A percentile compares a stretch with the other conserved stretches of the same genome.
Evolutionary conservation across 495 filamentous ascomycete species (phyloP).

Genomic region (Talaromyces nanjingensis): DNA sequence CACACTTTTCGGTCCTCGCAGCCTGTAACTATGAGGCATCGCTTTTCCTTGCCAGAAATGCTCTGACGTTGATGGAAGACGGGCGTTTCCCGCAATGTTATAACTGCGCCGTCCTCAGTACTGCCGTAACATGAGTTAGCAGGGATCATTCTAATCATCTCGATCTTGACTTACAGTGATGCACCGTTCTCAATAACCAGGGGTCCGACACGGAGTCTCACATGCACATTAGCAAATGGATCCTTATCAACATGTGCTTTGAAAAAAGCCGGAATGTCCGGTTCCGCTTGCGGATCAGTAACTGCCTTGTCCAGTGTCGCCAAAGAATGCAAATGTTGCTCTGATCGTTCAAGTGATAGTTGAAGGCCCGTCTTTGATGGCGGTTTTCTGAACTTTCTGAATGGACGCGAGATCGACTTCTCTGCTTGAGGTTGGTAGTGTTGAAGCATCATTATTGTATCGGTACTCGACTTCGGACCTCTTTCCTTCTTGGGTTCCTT

Average conservation of each 20-base stretch:
- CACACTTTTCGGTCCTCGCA: constrained; percentile 8
- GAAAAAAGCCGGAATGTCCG: constrained; percentile 28
- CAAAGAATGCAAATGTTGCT: neutral
- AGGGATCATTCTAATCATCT: neutral
- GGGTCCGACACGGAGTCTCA: constrained; percentile 32
- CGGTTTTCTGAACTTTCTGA: neutral
- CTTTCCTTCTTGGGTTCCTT: neutral
- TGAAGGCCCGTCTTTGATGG: neutral
- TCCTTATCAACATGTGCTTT: constrained; percentile 20
- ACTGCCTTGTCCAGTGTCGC: neutral
- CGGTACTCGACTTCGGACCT: neutral
- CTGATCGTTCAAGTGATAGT: neutral
- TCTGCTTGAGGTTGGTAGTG: neutral
- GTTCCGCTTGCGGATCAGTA: constrained; percentile 10
- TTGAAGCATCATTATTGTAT: neutral
- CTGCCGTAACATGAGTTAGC: constrained; percentile 11
- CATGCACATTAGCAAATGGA: constrained; percentile 33
- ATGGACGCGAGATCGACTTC: neutral
- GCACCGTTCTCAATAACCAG: constrained; percentile 36
- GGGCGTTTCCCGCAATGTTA: constrained; percentile 22
- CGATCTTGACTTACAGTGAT: constrained; percentile 12
- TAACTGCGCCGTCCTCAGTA: constrained; percentile 22
- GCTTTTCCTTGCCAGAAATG: constrained; percentile 10
- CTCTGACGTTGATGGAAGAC: constrained; percentile 17
- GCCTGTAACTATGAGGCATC: constrained; percentile 9